Percentiles rank a stretch among this genome's conserved stretches.
phyloP scores from a whole-genome alignment of 2,329 filamentous ascomycete species.

The Colletotrichum lini region DNA sequence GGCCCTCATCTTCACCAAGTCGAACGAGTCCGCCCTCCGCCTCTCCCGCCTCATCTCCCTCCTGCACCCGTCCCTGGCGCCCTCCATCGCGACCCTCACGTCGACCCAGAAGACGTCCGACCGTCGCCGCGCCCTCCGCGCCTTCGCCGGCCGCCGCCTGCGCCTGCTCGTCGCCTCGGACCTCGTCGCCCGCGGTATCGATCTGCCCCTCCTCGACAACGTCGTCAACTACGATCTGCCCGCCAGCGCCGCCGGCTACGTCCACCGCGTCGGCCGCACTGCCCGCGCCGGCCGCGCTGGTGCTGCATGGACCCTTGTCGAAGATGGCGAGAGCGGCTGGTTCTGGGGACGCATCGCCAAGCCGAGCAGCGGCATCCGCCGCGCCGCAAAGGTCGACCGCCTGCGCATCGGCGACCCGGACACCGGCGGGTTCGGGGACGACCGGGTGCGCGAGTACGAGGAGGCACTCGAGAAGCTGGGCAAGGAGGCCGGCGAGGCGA shows the following conservation, averaged over 20 bases:
- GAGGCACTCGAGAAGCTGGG: conserved; percentile 73
- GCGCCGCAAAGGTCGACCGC: conserved; percentile 62
- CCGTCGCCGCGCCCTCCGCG: conserved; percentile 76
- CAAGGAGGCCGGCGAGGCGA: conserved; percentile 66
- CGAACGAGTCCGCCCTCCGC: conserved; percentile 89
- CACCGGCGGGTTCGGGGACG: conserved; percentile 60
- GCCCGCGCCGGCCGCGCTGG: conserved; percentile 84
- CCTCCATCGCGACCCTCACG: conserved; percentile 78
- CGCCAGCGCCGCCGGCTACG: conserved; percentile 83
- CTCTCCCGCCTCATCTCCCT: conserved; percentile 84
- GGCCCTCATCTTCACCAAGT: conserved; percentile 89
- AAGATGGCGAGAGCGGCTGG: conserved; percentile 87
- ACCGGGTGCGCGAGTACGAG: conserved; percentile 64
- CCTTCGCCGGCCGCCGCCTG: conserved; percentile 74
- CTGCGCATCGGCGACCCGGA: conserved; percentile 57
- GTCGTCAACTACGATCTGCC: conserved; percentile 97
- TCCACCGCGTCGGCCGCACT: conserved; percentile 93
- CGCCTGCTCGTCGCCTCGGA: conserved; percentile 91
- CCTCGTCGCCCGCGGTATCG: conserved; percentile 91
- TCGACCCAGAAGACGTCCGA: conserved; percentile 82
- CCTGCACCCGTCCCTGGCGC: conserved; percentile 71
- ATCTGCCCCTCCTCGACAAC: conserved; percentile 83
- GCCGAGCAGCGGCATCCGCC: conserved; percentile 62
- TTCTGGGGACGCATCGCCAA: conserved; percentile 88
- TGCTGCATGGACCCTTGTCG: conserved; percentile 88